These are phyloP conservation scores for Truncatella angustata DNA, from an alignment of 2,329 filamentous ascomycete genomes.

Conservation along the genomic window DNA sequence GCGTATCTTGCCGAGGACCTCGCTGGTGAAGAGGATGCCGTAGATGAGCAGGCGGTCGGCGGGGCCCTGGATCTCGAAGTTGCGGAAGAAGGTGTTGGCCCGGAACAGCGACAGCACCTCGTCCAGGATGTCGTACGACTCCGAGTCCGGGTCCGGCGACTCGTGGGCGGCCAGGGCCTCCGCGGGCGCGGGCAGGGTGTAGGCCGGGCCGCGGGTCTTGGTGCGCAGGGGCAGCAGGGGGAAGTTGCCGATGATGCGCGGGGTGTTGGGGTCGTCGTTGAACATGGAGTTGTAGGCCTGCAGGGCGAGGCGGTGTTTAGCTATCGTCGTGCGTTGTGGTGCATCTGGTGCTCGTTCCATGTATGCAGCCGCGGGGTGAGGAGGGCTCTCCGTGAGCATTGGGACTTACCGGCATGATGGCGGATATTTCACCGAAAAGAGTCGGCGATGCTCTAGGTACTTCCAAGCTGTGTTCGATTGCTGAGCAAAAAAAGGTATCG, in stretches of 20 bases:
- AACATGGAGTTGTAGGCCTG: conserved; percentile 99
- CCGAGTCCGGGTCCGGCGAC: conserved; percentile 77
- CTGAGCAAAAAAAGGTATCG: background rate
- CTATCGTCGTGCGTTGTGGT: background rate
- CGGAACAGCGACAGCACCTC: conserved; percentile 91
- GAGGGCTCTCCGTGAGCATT: no score
- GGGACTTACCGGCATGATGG: conserved; percentile 47
- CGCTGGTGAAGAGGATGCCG: conserved; percentile 91
- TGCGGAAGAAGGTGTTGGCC: conserved; percentile 98
- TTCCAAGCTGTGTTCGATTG: background rate
- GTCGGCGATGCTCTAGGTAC: conserved; percentile 9
- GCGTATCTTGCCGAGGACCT: conserved; percentile 85
- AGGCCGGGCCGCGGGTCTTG: conserved; percentile 91
- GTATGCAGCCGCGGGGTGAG: background rate
- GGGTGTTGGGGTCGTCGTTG: conserved; percentile 71
- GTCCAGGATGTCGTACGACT: conserved; percentile 95
- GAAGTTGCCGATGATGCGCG: conserved; percentile 77
- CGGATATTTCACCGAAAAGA: conserved; percentile 15
- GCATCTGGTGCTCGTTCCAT: background rate
- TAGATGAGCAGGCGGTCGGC: conserved; percentile 95
- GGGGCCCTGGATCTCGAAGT: conserved; percentile 97
- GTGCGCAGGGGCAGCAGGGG: conserved; percentile 92
- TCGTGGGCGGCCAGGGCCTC: conserved; percentile 57
- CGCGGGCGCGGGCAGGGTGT: conserved; percentile 68
- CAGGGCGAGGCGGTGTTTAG: background rate